These are phyloP conservation scores for Ramaria sp. DNA, from an alignment of 768 basidiomycete genomes.

Conservation along the genomic window DNA sequence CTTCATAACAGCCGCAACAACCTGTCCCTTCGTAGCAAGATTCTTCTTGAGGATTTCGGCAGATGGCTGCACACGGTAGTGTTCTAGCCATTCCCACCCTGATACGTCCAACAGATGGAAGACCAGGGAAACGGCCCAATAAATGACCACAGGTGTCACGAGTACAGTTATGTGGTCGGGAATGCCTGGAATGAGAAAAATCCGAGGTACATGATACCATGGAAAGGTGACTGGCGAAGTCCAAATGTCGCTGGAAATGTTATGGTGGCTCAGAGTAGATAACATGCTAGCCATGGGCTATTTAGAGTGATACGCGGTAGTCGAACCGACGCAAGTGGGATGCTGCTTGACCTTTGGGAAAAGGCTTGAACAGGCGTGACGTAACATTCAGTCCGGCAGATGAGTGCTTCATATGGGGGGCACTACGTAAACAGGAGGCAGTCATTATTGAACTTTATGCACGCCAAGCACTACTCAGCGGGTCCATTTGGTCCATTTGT, in stretches of 20 bases:
- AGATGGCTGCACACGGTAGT: constrained; percentile 3
- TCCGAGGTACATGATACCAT: neutral
- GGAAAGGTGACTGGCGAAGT: neutral
- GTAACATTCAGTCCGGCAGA: too few species aligned
- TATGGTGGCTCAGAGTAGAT: neutral
- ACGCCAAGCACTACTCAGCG: too few species aligned
- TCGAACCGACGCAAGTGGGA: too few species aligned
- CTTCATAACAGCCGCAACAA: constrained; percentile 5
- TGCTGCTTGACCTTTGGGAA: too few species aligned
- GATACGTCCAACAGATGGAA: constrained; percentile 3
- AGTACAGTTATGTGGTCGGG: neutral
- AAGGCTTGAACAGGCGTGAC: too few species aligned
- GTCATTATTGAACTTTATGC: too few species aligned
- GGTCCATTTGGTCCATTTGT: too few species aligned
- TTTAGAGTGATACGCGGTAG: too few species aligned
- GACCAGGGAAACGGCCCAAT: constrained; percentile 1
- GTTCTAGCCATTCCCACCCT: constrained; percentile 5
- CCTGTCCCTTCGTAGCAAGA: constrained; percentile 1
- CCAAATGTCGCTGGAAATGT: neutral
- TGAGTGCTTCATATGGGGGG: too few species aligned
- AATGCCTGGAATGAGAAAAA: neutral
- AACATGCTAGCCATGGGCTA: neutral
- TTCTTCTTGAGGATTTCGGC: constrained; percentile 4
- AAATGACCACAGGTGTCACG: neutral
- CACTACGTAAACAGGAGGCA: too few species aligned